Percentiles rank a stretch among this genome's conserved stretches.
Evolutionary conservation across 306 rosid species (phyloP).

Genomic region (Ammopiptanthus mongolicus): DNA sequence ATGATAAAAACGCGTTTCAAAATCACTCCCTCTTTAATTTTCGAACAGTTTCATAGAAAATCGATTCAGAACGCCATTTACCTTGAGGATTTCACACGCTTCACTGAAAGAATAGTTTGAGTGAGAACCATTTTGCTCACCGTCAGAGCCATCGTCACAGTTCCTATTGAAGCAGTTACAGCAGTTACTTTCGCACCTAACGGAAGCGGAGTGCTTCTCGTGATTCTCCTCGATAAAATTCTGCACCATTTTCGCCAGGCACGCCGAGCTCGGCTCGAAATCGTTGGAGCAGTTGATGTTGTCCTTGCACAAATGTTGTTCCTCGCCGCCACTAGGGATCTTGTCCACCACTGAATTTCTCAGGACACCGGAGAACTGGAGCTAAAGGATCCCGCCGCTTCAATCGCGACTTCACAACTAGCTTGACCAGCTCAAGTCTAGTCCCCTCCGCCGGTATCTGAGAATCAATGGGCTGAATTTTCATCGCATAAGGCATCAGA

Average conservation of each 20-base stretch:
- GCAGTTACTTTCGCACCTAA: slow-evolving; percentile 53
- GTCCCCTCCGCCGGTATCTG: slow-evolving; percentile 34
- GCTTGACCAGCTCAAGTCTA: slow-evolving; percentile 48
- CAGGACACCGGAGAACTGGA: slow-evolving; percentile 61
- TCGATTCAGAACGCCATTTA: not conserved
- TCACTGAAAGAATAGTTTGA: slow-evolving; percentile 39
- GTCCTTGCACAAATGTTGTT: slow-evolving; percentile 34
- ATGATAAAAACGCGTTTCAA: not conserved
- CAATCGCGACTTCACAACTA: slow-evolving; percentile 64
- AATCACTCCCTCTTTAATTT: not conserved
- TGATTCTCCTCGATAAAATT: slow-evolving; percentile 70
- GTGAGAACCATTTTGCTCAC: slow-evolving; percentile 50
- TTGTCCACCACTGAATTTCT: slow-evolving; percentile 43
- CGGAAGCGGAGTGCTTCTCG: slow-evolving; percentile 46
- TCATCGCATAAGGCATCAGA: slow-evolving; percentile 59
- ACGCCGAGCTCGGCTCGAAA: slow-evolving; percentile 69
- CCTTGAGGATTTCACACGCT: slow-evolving; percentile 70
- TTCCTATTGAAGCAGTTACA: slow-evolving; percentile 65
- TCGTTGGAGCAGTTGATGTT: slow-evolving; percentile 26
- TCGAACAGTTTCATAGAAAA: not conserved
- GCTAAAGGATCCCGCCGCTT: slow-evolving; percentile 75
- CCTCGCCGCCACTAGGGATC: slow-evolving; percentile 28
- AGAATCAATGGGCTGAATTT: slow-evolving; percentile 77
- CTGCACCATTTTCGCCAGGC: slow-evolving; percentile 83
- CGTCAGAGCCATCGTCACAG: slow-evolving; percentile 52